phyloP scores from a whole-genome alignment of 768 basidiomycete species.

The Kwoniella sp. region DNA sequence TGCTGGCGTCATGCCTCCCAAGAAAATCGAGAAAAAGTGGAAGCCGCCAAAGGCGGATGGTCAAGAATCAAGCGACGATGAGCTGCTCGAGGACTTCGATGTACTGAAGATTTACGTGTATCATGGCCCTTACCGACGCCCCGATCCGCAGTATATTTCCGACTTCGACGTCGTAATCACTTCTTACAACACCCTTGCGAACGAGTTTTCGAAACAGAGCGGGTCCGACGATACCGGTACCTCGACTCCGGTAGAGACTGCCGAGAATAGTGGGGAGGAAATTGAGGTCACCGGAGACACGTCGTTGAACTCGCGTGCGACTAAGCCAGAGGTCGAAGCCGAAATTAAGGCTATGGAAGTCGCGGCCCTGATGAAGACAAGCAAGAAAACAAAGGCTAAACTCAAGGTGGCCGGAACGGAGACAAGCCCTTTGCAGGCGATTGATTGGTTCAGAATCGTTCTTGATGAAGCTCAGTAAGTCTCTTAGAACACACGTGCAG shows the following conservation, averaged over 20 bases:
- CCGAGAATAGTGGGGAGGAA: constrained; percentile 63
- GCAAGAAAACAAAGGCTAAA: constrained; percentile 63
- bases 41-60: constrained; percentile 44
- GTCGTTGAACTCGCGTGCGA: constrained; percentile 60
- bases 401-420: constrained; percentile 60
- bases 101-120: constrained; percentile 76
- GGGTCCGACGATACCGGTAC: constrained; percentile 63
- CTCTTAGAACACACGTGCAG: neutral
- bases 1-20: constrained; percentile 53
- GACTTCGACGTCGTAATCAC: constrained; percentile 98
- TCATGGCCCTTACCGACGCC: constrained; percentile 84
- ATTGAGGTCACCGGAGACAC: constrained; percentile 72
- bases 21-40: constrained; percentile 34
- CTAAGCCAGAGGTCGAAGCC: constrained; percentile 51
- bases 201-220: constrained; percentile 88
- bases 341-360: constrained; percentile 52
- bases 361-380: constrained; percentile 64
- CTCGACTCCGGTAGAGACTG: constrained; percentile 52
- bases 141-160: constrained; percentile 82
- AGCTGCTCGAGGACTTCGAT: constrained; percentile 51
- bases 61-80: constrained; percentile 46
- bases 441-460: constrained; percentile 95
- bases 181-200: constrained; percentile 91
- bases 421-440: constrained; percentile 83
- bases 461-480: constrained; percentile 94